phyloP scores from a whole-genome alignment of 2,329 filamentous ascomycete species.

The Alternaria brassicicola region DNA sequence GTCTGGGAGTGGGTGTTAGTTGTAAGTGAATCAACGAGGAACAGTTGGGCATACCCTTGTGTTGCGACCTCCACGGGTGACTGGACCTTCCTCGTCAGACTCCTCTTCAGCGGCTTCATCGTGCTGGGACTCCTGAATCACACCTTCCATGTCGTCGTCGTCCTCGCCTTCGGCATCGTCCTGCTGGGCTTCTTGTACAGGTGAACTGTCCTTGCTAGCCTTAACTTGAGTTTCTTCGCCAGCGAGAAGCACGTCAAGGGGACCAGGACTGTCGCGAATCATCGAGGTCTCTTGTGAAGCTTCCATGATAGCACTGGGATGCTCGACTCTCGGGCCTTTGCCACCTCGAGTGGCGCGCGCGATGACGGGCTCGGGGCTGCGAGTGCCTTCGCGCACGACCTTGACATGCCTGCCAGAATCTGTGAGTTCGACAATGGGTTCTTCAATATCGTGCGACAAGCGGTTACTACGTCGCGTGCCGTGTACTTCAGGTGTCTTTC shows the following conservation, averaged over 20 bases:
- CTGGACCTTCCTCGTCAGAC: conserved; percentile 61
- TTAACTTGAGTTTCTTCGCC: conserved; percentile 46
- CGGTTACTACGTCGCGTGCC: conserved; percentile 63
- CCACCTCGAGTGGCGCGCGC: conserved; percentile 51
- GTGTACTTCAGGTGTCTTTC: conserved; percentile 46
- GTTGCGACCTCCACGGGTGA: conserved; percentile 54
- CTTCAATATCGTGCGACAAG: conserved; percentile 62
- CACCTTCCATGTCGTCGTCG: conserved; percentile 41
- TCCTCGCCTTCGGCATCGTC: conserved; percentile 37
- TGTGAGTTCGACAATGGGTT: conserved; percentile 63
- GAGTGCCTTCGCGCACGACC: conserved; percentile 60
- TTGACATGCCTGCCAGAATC: conserved; percentile 64
- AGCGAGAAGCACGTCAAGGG: conserved; percentile 42
- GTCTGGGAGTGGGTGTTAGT: conserved; percentile 29
- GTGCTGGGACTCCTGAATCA: conserved; percentile 53
- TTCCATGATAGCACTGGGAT: conserved; percentile 59
- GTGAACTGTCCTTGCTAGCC: conserved; percentile 41
- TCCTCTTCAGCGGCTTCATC: conserved; percentile 48
- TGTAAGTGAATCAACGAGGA: conserved; percentile 7
- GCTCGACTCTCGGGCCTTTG: conserved; percentile 56
- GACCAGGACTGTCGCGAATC: conserved; percentile 40
- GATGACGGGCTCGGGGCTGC: conserved; percentile 56
- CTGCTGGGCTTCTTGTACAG: conserved; percentile 41
- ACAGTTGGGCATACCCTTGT: conserved; percentile 26
- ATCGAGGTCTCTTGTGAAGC: conserved; percentile 59